Evolutionary conservation across 2,329 filamentous ascomycete genomes (phyloP).

Genomic region (Penicillium frequentans): DNA sequence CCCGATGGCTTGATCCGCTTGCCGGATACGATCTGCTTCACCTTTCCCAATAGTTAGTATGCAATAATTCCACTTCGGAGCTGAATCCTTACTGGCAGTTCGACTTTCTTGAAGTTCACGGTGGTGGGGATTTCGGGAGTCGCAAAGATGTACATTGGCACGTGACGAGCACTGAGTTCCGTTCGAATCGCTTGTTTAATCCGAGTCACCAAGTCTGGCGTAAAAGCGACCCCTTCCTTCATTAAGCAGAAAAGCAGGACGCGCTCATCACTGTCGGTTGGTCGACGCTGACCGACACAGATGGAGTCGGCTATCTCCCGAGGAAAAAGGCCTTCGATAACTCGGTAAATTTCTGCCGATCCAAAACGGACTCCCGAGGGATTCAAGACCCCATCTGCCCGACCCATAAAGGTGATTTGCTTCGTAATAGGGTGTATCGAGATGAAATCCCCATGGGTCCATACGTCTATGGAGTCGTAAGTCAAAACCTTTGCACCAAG

Average conservation of each 20-base stretch:
- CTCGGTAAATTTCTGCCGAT: slow-evolving; percentile 75
- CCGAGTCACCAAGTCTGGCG: slow-evolving; percentile 44
- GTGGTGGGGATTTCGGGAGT: slow-evolving; percentile 80
- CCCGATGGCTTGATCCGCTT: slow-evolving; percentile 71
- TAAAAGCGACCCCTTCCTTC: slow-evolving; percentile 38
- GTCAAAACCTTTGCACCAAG: background rate
- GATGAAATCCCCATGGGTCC: slow-evolving; percentile 83
- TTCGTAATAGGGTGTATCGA: slow-evolving; percentile 67
- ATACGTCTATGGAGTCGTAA: slow-evolving; percentile 55
- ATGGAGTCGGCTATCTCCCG: slow-evolving; percentile 64
- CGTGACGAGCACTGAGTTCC: slow-evolving; percentile 70
- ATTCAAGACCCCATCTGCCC: slow-evolving; percentile 73
- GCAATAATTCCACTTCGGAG: too few species aligned
- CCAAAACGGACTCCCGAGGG: slow-evolving; percentile 78
- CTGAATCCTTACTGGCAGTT: slow-evolving; percentile 57
- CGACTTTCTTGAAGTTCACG: slow-evolving; percentile 82
- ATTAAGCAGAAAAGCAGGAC: slow-evolving; percentile 63
- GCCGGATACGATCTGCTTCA: slow-evolving; percentile 81
- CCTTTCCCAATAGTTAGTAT: too few species aligned
- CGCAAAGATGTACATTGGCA: slow-evolving; percentile 77
- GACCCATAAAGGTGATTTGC: slow-evolving; percentile 41
- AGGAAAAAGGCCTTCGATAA: slow-evolving; percentile 55
- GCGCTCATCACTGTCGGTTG: slow-evolving; percentile 56
- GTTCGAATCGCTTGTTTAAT: slow-evolving; percentile 65
- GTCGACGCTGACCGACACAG: slow-evolving; percentile 73